phyloP scores from a whole-genome alignment of 306 rosid species.

The Rubus parviflorus region DNA sequence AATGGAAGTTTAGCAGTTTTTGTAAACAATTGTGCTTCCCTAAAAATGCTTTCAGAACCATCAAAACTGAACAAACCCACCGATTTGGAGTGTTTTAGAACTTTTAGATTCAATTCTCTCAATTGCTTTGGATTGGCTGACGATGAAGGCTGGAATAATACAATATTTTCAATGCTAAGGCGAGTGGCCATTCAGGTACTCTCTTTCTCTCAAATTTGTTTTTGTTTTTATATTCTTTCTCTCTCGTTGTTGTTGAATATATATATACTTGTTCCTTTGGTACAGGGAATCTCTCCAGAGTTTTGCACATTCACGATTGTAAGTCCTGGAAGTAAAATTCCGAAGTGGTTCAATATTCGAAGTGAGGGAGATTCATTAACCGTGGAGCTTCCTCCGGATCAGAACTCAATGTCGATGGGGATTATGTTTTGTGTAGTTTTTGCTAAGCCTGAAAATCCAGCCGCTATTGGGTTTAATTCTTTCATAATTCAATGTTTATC shows the following conservation, averaged over 20 bases:
- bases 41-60: too few relatives aligned
- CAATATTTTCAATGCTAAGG: neutral
- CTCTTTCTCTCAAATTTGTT: too few relatives aligned
- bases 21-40: too few relatives aligned
- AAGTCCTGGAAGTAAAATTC: constrained; percentile 3
- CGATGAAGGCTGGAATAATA: neutral
- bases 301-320: neutral
- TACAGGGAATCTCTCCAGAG: neutral
- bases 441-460: neutral
- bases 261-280: too few relatives aligned
- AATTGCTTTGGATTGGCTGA: constrained; percentile 18
- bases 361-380: neutral
- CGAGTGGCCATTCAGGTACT: neutral
- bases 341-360: constrained; percentile 6
- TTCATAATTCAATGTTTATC: too few relatives aligned
- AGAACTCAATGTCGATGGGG: neutral
- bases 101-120: fast-evolving
- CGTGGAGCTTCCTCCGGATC: too few relatives aligned
- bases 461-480: too few relatives aligned
- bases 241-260: too few relatives aligned
- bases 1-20: too few relatives aligned
- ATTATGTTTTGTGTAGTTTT: constrained; percentile 9
- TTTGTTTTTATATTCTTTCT: too few relatives aligned
- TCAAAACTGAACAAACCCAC: too few relatives aligned
- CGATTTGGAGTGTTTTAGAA: neutral